These are phyloP conservation scores for Fusarium pininemorale DNA, from an alignment of 2,329 filamentous ascomycete species.

Conservation along the genomic window DNA sequence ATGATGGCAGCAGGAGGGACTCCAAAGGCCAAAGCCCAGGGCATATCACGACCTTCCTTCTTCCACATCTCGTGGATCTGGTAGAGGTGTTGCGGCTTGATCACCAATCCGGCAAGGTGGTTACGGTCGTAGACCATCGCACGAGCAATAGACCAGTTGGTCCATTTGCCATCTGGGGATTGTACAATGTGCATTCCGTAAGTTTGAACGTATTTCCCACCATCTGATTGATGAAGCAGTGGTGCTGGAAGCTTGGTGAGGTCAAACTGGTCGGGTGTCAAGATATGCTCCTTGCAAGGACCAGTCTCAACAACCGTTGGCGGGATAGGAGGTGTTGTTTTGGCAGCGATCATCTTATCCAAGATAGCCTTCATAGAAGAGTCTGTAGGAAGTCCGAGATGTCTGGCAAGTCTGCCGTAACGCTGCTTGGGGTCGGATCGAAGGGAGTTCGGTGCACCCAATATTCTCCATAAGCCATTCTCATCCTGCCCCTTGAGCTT, in stretches of 20 bases:
- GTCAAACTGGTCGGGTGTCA: conserved; percentile 26
- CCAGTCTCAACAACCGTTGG: conserved; percentile 45
- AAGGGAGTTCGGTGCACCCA: conserved; percentile 54
- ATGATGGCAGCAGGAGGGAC: conserved; percentile 62
- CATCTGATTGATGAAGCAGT: conserved; percentile 55
- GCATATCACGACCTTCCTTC: conserved; percentile 54
- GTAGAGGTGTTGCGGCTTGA: conserved; percentile 57
- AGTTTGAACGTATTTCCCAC: conserved; percentile 61
- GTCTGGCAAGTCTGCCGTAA: conserved; percentile 54
- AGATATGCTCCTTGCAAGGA: conserved; percentile 28
- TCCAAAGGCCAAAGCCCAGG: conserved; percentile 59
- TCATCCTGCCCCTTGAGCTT: conserved; percentile 55
- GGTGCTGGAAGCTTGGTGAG: conserved; percentile 54
- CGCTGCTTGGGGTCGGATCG: conserved; percentile 38
- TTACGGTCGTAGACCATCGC: conserved; percentile 59
- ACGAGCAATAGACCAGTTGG: conserved; percentile 57
- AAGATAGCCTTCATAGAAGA: conserved; percentile 48
- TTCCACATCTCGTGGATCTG: conserved; percentile 60
- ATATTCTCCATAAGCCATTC: conserved; percentile 56
- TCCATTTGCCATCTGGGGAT: conserved; percentile 58
- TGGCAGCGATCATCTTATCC: conserved; percentile 52
- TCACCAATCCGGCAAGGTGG: conserved; percentile 53
- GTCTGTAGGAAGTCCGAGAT: conserved; percentile 49
- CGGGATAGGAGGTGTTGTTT: conserved; percentile 43
- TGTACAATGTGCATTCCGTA: conserved; percentile 60